A percentile compares a stretch with the other conserved stretches of the same genome.
Evolutionary conservation across 1,284 basidiomycete species (phyloP).

Genomic region (Wolfiporia cocos): DNA sequence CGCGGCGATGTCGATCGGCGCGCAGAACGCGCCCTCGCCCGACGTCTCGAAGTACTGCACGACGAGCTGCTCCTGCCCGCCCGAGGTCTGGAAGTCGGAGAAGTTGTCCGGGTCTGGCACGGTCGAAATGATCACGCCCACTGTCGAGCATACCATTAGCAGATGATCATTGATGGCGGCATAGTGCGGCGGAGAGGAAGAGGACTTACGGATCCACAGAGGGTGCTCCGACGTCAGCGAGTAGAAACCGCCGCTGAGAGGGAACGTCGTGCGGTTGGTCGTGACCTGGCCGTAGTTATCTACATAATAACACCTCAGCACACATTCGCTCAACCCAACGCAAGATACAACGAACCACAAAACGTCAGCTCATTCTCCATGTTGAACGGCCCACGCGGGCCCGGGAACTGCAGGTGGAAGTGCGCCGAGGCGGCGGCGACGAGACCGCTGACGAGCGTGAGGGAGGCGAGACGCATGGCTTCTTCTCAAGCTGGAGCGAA

Average conservation of each 20-base stretch:
- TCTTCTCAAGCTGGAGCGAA: too few relatives aligned
- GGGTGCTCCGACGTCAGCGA: constrained; percentile 55
- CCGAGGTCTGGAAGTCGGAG: constrained; percentile 31
- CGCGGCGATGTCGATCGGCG: constrained; percentile 49
- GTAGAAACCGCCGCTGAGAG: constrained; percentile 50
- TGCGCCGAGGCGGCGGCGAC: constrained; percentile 47
- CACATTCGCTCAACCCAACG: too few relatives aligned
- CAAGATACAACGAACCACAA: constrained; percentile 45
- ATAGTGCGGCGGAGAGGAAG: too few relatives aligned
- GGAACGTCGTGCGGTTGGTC: constrained; percentile 53
- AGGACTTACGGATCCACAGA: constrained; percentile 41
- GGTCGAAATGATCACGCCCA: constrained; percentile 52
- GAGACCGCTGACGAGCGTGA: constrained; percentile 23
- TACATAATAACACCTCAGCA: constrained; percentile 22
- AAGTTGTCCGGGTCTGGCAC: constrained; percentile 57
- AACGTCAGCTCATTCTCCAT: constrained; percentile 53
- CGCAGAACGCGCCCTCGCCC: constrained; percentile 54
- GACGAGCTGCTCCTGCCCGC: constrained; percentile 16
- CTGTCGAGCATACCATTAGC: constrained; percentile 17
- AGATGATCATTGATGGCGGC: too few relatives aligned
- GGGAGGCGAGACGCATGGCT: constrained; percentile 28
- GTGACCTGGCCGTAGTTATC: constrained; percentile 44
- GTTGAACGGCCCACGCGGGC: constrained; percentile 51
- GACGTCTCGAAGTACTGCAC: constrained; percentile 45
- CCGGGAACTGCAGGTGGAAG: constrained; percentile 65